Evolutionary conservation across 208 protist species (phyloP).

Genomic region (Leishmania tropica): DNA sequence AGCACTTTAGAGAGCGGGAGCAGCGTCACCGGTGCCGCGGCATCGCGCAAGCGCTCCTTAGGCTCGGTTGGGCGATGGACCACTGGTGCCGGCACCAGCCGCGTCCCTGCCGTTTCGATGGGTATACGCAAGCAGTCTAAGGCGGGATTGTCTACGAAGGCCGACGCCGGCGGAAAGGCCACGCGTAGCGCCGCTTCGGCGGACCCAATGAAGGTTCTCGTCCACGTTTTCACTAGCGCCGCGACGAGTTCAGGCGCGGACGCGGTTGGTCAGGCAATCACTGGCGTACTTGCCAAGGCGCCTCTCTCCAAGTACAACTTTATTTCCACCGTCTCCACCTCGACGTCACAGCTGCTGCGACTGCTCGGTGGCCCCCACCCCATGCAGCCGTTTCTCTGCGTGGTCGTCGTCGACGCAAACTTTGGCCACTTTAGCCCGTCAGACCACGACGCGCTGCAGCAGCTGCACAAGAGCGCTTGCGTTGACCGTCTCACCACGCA

Average conservation of each 20-base stretch:
- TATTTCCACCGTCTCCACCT: conserved; percentile 41
- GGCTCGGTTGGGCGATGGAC: background rate
- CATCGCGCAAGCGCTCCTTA: background rate
- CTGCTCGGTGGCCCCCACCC: conserved; percentile 16
- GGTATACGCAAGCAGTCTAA: conserved; percentile 8
- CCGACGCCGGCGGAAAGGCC: background rate
- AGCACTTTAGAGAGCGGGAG: background rate
- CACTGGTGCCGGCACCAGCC: conserved; percentile 3
- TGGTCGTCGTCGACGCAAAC: conserved; percentile 46
- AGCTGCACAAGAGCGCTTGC: conserved; percentile 27
- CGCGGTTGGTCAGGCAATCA: conserved; percentile 44
- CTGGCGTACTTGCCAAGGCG: conserved; percentile 38
- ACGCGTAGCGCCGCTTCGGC: too few species aligned
- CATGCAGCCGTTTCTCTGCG: conserved; percentile 28
- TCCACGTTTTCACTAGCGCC: conserved; percentile 49
- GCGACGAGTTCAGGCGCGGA: conserved; percentile 16
- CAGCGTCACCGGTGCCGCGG: background rate
- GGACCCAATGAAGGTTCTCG: conserved; percentile 33
- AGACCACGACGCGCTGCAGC: conserved; percentile 32
- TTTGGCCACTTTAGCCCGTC: conserved; percentile 27
- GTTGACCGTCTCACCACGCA: background rate
- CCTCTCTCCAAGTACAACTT: conserved; percentile 50
- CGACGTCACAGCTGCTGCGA: conserved; percentile 38
- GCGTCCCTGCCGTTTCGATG: background rate
- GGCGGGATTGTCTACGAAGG: background rate